phyloP scores from a whole-genome alignment of 345 rosid genomes.

The Salix exigua region DNA sequence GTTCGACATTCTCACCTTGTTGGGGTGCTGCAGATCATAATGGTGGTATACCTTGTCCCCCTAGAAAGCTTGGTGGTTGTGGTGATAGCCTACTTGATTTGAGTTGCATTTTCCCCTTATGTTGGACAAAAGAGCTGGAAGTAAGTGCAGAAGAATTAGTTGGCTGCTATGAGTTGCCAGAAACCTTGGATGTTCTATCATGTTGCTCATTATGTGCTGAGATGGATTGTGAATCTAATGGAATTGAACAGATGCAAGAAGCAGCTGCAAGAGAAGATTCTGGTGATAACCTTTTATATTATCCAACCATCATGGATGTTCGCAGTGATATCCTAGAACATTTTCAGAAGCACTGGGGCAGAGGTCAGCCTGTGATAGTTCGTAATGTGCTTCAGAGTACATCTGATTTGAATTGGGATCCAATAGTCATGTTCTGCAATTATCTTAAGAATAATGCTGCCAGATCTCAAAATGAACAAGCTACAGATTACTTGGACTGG shows the following conservation, averaged over 20 bases:
- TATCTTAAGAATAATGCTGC: slow-evolving; percentile 57
- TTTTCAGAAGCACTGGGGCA: slow-evolving; percentile 91
- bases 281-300: slow-evolving; percentile 64
- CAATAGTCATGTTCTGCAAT: slow-evolving; percentile 73
- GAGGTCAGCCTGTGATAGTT: slow-evolving; percentile 83
- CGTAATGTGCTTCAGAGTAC: slow-evolving; percentile 55
- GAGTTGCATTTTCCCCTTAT: slow-evolving; percentile 46
- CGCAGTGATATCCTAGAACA: slow-evolving; percentile 69
- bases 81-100: slow-evolving; percentile 49
- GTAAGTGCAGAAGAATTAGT: slow-evolving; percentile 78
- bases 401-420: slow-evolving; percentile 75
- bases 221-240: slow-evolving; percentile 41
- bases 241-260: slow-evolving; percentile 51
- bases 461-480: slow-evolving; percentile 35
- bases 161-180: slow-evolving; percentile 84
- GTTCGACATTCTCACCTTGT: slow-evolving; percentile 31
- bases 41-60: slow-evolving; percentile 47
- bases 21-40: slow-evolving; percentile 28
- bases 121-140: slow-evolving; percentile 71
- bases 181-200: slow-evolving; percentile 51
- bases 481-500: slow-evolving; percentile 56
- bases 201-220: slow-evolving; percentile 63
- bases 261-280: slow-evolving; percentile 62
- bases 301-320: slow-evolving; percentile 51
- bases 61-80: slow-evolving; percentile 58